These are phyloP conservation scores for Fusarium brachygibbosum DNA, from an alignment of 2,329 filamentous ascomycete species.

Conservation along the genomic window DNA sequence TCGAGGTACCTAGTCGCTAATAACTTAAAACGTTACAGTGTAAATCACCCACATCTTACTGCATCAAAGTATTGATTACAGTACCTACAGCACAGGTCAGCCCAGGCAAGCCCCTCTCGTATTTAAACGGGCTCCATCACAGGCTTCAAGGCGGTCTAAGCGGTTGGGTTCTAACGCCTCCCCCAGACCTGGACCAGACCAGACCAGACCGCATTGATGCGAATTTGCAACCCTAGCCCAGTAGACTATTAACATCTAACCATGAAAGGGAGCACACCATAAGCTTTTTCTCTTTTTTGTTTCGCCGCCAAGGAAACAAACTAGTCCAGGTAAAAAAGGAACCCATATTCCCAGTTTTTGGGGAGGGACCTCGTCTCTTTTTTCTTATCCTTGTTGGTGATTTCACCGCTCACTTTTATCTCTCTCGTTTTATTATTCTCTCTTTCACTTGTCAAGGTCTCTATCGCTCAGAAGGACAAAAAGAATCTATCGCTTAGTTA, in stretches of 20 bases:
- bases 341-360: conserved; percentile 29
- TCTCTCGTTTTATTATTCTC: conserved; percentile 1
- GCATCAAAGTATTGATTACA: conserved; percentile 44
- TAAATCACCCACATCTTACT: conserved; percentile 16
- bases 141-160: conserved; percentile 47
- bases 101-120: conserved; percentile 31
- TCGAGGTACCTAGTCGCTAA: conserved; percentile 17
- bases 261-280: conserved; percentile 38
- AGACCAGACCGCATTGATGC: conserved; percentile 41
- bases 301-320: conserved; percentile 40
- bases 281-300: conserved; percentile 12
- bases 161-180: conserved; percentile 30
- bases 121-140: conserved; percentile 45
- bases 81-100: conserved; percentile 12
- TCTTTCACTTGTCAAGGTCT: conserved; percentile 5
- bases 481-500: background rate
- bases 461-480: background rate
- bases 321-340: conserved; percentile 30
- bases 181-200: conserved; percentile 33
- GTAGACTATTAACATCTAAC: conserved; percentile 32
- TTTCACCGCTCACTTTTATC: conserved; percentile 36
- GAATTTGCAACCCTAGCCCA: conserved; percentile 42
- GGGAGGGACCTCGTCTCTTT: conserved; percentile 5
- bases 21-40: conserved; percentile 10
- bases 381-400: conserved; percentile 8